These are phyloP conservation scores for Cyberlindnera maclurae DNA, from an alignment of 805 yeast species.

Conservation along the genomic window DNA sequence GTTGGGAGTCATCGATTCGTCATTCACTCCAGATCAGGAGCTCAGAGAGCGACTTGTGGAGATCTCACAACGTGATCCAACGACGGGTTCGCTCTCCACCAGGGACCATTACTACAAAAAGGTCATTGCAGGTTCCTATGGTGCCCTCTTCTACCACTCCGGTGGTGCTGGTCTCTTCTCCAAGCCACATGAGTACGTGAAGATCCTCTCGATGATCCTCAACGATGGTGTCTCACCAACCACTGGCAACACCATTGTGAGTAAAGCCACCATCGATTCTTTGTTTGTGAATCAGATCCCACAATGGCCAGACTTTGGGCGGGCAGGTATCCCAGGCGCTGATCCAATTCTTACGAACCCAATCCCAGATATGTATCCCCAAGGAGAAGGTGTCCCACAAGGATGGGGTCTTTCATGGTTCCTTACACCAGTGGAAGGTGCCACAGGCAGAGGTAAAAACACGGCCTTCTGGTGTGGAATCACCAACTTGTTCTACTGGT, in stretches of 20 bases:
- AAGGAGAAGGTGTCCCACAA: slow-evolving; percentile 20
- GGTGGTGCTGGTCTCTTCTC: slow-evolving; percentile 41
- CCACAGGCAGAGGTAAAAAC: slow-evolving; percentile 31
- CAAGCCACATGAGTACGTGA: slow-evolving; percentile 33
- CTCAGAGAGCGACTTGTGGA: slow-evolving; percentile 18
- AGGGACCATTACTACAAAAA: slow-evolving; percentile 10
- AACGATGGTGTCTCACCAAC: slow-evolving; percentile 34
- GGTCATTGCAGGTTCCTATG: slow-evolving; percentile 2
- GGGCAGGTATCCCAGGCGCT: slow-evolving; percentile 12
- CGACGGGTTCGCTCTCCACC: slow-evolving; percentile 10
- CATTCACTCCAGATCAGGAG: slow-evolving; percentile 21
- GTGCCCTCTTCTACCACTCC: slow-evolving; percentile 19
- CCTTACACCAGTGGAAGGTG: slow-evolving; percentile 21
- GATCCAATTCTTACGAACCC: slow-evolving; percentile 11
- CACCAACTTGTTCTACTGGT: slow-evolving; percentile 34
- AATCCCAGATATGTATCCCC: slow-evolving; percentile 21
- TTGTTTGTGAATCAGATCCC: slow-evolving; percentile 30
- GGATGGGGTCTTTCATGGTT: slow-evolving; percentile 29
- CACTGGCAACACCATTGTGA: slow-evolving; percentile 27
- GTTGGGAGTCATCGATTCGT: slow-evolving; percentile 22
- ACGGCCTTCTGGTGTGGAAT: slow-evolving; percentile 36
- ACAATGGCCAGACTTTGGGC: slow-evolving; percentile 18
- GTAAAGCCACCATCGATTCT: slow-evolving; percentile 26
- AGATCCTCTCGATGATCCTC: slow-evolving; percentile 32
- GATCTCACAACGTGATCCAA: slow-evolving; percentile 16